These are phyloP conservation scores for Botrytis squamosa DNA, from an alignment of 2,329 filamentous ascomycete species.

Conservation along the genomic window DNA sequence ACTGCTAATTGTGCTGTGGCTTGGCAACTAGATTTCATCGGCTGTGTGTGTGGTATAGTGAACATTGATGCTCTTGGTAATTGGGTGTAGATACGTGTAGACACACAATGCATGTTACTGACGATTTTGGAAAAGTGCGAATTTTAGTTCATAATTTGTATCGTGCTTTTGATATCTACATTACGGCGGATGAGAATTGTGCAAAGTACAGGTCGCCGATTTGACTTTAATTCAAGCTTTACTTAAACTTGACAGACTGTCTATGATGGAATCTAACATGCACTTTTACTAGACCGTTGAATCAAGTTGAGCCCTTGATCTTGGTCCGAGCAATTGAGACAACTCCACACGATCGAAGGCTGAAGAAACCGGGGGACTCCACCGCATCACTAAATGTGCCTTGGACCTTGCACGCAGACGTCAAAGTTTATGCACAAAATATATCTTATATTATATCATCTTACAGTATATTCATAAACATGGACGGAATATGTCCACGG, in stretches of 20 bases:
- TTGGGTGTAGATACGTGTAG: slow-evolving; percentile 2
- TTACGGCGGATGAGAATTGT: too few relatives aligned
- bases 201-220: neutral
- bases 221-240: neutral
- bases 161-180: neutral
- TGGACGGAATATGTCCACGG: neutral
- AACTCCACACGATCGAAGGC: slow-evolving; percentile 13
- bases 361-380: neutral
- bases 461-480: neutral
- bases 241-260: neutral
- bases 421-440: slow-evolving; percentile 10
- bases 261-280: neutral
- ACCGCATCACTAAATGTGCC: neutral
- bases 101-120: neutral
- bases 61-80: neutral
- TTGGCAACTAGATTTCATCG: neutral
- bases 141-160: neutral
- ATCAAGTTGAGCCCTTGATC: neutral
- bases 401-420: slow-evolving; percentile 3
- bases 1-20: neutral
- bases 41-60: neutral
- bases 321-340: slow-evolving; percentile 12
- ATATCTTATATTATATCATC: neutral
- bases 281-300: neutral
- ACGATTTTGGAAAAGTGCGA: slow-evolving; percentile 2